Base-by-base conservation (phyloP, 352 stramenopile species). In the Blastocystis sp. region DNA sequence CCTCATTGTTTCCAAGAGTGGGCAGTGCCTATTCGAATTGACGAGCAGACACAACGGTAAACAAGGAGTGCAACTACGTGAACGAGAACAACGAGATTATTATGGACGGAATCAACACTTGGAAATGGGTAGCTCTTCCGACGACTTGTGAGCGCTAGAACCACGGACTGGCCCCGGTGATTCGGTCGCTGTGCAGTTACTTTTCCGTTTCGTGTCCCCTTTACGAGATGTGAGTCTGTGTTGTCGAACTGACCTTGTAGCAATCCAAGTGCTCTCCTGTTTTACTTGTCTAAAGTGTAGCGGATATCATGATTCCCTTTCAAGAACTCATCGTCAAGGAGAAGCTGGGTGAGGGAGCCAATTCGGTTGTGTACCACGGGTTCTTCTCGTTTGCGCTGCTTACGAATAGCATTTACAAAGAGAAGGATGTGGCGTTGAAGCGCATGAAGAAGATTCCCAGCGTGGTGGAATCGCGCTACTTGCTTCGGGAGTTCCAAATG, bases 391-490 rank as follows among this genome's bases (percentile, higher is more conserved):
- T 19, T 21, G 6, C 21, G 10, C 2, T 21, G 21, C 9, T 81
- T 19, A 65, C 19, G 9, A 16, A 24, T 41, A 85, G 74, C 24
- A 85, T 69, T 21, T 85, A 85, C 45, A 51, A 85, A 0, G 74
- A 55, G 1, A 51, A 39, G 6, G 51, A 67, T 31, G 74, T 69
- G 24, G 74, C 74, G 19, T 39, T 85, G 3, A 85, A 85, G 33
- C 65, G 66, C n/a, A 85, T 85, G 74, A 29, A 33, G 6, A 85
- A 85, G 55, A 85, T 85, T 24, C 74, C 74, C n/a, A 59, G 51
- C 1, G 24, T 70, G 45, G 60, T 50, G 55, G 74, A 85, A 1
- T 85, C 59, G 26, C 74, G 74, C 10, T 85, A 85, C 66, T 39
- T 85, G 26, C 3, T 85, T 1, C 59, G 74, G 6, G 74, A 85